Evolutionary conservation across 2,329 filamentous ascomycete genomes (phyloP), one percentile per base, ranked within the genome.

Genomic region (Basipetospora chlamydospora): DNA sequence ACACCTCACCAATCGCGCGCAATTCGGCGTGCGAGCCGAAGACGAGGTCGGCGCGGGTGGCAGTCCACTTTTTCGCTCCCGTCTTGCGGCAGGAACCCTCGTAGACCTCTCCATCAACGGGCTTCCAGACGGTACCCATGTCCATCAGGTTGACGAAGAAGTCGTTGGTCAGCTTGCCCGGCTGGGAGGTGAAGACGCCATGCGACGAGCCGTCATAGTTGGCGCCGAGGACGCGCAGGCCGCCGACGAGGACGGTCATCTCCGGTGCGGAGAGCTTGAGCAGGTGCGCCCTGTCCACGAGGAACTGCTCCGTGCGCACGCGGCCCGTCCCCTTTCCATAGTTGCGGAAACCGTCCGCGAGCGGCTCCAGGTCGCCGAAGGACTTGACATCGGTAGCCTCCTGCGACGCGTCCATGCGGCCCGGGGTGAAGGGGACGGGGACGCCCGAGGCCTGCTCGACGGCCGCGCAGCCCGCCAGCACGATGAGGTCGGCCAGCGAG

Each of bases 91-190:
- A 76, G 11, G 58, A 49, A 25, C 77, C 80, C 42, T 74, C 67
- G 54, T 69, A 85, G 35, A 65, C 38, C 47, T 84, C 78, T 23
- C 58, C 52, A 39, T 60, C 44, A 26, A 58, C 58, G 15, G 47
- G 26, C 46, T 46, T 48, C 81, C 81, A 86, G 16, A 58, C 62
- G 6, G 69, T 80, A 54, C 57, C 60, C 48, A 67, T 70, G 49
- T 84, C 79, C 17, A 87, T 69, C 2, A 87, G 64, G 60, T 86
- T 85, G 56, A 82, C 69, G 50, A 87, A 87, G 67, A 84, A 87
- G 60, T 86, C 81, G 57, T 81, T 85, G 50, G 74, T 81, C 47
- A 87, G 64, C 46, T 71, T 57, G 28, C 81, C 81, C 1, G 78
- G 76, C 6, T 63, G 64, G 46, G 66, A 64, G 39, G 81, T 87